phyloP scores from a whole-genome alignment of 805 yeast species.

The Barnettozyma populi region DNA sequence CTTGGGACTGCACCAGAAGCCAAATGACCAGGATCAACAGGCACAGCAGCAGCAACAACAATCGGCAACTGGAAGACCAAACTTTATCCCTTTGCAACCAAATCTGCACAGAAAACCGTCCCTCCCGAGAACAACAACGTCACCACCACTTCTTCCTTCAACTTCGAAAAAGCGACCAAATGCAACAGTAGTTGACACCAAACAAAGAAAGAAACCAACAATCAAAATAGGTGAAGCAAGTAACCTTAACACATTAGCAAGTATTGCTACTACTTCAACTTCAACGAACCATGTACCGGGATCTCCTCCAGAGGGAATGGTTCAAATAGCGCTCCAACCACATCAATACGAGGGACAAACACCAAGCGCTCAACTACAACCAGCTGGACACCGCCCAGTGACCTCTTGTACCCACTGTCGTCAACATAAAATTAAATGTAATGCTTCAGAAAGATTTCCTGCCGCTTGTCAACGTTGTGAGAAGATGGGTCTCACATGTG shows the following conservation, averaged over 20 bases:
- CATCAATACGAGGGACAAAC: neutral
- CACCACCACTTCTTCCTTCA: constrained; percentile 10
- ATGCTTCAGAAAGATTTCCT: constrained; percentile 81
- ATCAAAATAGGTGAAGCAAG: neutral
- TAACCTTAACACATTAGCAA: constrained; percentile 12
- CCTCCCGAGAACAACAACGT: neutral
- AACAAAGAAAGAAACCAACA: constrained; percentile 1
- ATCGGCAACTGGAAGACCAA: constrained; percentile 9
- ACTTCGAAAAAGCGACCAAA: constrained; percentile 13
- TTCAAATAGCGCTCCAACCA: neutral
- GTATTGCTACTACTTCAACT: constrained; percentile 8
- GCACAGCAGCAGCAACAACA: constrained; percentile 5
- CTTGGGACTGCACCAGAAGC: constrained; percentile 9
- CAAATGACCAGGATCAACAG: neutral
- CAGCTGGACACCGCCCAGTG: constrained; percentile 73
- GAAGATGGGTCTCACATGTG: constrained; percentile 73
- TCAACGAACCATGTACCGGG: neutral
- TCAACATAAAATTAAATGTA: constrained; percentile 90
- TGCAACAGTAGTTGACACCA: constrained; percentile 1
- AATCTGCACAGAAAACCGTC: constrained; percentile 1
- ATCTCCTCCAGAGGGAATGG: neutral
- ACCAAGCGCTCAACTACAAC: constrained; percentile 15
- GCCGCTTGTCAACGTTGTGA: constrained; percentile 79
- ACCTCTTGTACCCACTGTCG: constrained; percentile 93
- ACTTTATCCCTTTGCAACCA: constrained; percentile 7